Evolutionary conservation across 163 green algal genomes (phyloP).

Genomic region (Chloromonas sp.): DNA sequence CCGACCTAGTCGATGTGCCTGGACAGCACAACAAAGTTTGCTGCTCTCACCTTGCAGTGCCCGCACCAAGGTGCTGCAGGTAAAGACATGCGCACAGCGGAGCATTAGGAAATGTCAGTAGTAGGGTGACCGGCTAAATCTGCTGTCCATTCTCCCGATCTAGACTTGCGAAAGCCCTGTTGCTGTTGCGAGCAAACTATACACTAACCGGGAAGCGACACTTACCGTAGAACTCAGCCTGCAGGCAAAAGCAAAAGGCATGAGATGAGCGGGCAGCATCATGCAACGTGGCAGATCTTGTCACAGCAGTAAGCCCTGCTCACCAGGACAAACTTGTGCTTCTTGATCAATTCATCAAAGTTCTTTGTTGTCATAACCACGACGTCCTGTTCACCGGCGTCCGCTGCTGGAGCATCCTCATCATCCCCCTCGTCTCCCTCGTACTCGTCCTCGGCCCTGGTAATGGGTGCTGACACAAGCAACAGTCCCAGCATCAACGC

Average conservation of each 20-base stretch:
- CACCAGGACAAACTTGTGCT: conserved; percentile 58
- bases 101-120: too few species aligned
- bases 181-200: too few species aligned
- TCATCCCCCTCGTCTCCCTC: conserved; percentile 46
- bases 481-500: neutral
- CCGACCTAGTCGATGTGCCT: too few species aligned
- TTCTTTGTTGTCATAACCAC: conserved; percentile 53
- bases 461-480: neutral
- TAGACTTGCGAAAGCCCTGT: too few species aligned
- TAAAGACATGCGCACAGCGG: neutral
- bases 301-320: neutral
- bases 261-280: too few species aligned
- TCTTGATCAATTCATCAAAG: conserved; percentile 43
- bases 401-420: conserved; percentile 17
- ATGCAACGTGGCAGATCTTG: too few species aligned
- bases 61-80: conserved; percentile 65
- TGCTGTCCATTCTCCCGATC: too few species aligned
- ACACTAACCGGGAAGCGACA: too few species aligned
- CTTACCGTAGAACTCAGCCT: conserved; percentile 74
- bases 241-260: neutral
- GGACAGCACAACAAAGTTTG: neutral
- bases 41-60: conserved; percentile 70
- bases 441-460: conserved; percentile 8
- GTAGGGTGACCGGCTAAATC: too few species aligned
- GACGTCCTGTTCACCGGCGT: conserved; percentile 50